These are phyloP conservation scores for Epicoccum sorghinum DNA, from an alignment of 2,329 filamentous ascomycete species.

Conservation along the genomic window DNA sequence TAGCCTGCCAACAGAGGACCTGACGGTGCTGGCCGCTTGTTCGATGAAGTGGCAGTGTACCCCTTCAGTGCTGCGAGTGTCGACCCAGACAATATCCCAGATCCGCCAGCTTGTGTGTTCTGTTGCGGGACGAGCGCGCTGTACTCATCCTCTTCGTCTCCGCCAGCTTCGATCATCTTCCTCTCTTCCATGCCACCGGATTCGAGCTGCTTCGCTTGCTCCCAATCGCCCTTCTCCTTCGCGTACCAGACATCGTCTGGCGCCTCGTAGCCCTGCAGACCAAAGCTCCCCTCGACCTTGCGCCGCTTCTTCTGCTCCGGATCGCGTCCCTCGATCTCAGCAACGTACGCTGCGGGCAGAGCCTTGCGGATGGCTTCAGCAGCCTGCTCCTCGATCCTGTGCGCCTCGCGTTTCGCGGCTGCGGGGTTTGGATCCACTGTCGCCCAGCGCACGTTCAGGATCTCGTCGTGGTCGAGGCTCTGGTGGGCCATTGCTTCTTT, in stretches of 20 bases:
- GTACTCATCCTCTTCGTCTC: conserved; percentile 32
- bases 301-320: conserved; percentile 85
- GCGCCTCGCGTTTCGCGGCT: conserved; percentile 88
- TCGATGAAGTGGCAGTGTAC: conserved; percentile 49
- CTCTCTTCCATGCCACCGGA: conserved; percentile 62
- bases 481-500: conserved; percentile 96
- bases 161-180: conserved; percentile 54
- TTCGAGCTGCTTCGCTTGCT: conserved; percentile 67
- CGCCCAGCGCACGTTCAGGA: conserved; percentile 95
- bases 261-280: conserved; percentile 88
- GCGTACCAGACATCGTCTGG: conserved; percentile 95
- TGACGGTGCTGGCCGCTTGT: conserved; percentile 60
- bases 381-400: conserved; percentile 91
- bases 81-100: conserved; percentile 79
- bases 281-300: conserved; percentile 85
- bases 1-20: conserved; percentile 78
- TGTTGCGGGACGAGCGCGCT: conserved; percentile 28
- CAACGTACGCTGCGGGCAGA: conserved; percentile 86
- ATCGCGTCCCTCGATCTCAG: conserved; percentile 90
- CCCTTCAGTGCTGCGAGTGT: conserved; percentile 80
- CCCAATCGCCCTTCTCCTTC: conserved; percentile 71
- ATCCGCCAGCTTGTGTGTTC: conserved; percentile 38
- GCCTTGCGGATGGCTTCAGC: conserved; percentile 90
- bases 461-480: conserved; percentile 85
- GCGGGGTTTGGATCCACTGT: conserved; percentile 95